Percentiles rank a stretch among this genome's conserved stretches.
These are phyloP conservation scores for Sporisorium reilianum DNA, from an alignment of 1,284 basidiomycete genomes.

Conservation along the genomic window DNA sequence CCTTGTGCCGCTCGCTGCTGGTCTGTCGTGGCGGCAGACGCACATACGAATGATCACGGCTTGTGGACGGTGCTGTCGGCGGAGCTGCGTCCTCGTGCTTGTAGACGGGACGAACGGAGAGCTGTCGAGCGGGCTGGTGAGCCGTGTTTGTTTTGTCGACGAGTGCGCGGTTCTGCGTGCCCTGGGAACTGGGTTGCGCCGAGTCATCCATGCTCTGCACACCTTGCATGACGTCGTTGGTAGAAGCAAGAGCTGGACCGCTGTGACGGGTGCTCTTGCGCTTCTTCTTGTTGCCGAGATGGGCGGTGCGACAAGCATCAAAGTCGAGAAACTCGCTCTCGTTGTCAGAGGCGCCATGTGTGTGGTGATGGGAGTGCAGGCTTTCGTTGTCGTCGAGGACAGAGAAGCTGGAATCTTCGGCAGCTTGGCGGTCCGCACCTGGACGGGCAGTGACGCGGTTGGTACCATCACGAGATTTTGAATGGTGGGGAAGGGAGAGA, in stretches of 20 bases:
- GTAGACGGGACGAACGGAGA: background rate
- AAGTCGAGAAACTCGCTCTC: conserved; percentile 37
- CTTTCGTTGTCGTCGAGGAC: conserved; percentile 22
- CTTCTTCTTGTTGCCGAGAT: conserved; percentile 59
- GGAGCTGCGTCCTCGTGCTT: conserved; percentile 6
- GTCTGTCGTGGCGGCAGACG: conserved; percentile 21
- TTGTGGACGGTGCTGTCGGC: background rate
- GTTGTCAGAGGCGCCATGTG: conserved; percentile 24
- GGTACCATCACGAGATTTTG: background rate
- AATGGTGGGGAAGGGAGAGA: conserved; percentile 1
- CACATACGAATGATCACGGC: background rate
- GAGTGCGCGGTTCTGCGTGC: conserved; percentile 12
- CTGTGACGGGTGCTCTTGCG: conserved; percentile 51
- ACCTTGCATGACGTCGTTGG: conserved; percentile 1
- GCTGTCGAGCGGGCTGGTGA: background rate
- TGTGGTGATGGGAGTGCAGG: conserved; percentile 15
- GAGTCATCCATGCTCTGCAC: background rate
- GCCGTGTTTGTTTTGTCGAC: conserved; percentile 21
- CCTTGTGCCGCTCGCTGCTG: conserved; percentile 15
- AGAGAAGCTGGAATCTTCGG: background rate
- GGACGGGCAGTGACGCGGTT: background rate
- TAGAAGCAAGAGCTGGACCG: conserved; percentile 1
- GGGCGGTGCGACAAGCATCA: conserved; percentile 36
- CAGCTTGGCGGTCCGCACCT: background rate
- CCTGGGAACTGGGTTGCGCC: background rate